These are phyloP conservation scores for Botrytis fragariae DNA, from an alignment of 2,329 filamentous ascomycete species.

Conservation along the genomic window DNA sequence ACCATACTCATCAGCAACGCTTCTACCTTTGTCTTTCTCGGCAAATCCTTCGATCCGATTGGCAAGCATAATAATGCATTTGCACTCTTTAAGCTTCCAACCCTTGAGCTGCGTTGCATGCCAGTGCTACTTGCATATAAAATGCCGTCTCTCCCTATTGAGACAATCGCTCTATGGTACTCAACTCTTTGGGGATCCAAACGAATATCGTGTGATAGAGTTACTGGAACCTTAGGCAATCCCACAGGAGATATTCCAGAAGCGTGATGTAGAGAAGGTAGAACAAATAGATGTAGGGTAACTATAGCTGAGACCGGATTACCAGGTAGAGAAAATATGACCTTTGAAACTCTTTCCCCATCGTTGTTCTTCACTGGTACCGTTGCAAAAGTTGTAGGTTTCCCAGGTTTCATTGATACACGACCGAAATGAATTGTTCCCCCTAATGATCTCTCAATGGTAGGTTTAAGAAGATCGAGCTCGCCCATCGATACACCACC, in stretches of 20 bases:
- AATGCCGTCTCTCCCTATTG: conserved; percentile 61
- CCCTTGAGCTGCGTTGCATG: conserved; percentile 81
- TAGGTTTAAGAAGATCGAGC: conserved; percentile 92
- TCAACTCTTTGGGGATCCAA: conserved; percentile 77
- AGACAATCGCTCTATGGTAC: conserved; percentile 83
- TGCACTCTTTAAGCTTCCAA: conserved; percentile 83
- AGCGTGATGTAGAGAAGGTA: conserved; percentile 78
- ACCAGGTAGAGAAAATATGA: conserved; percentile 86
- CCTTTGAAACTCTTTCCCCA: conserved; percentile 59
- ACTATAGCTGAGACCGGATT: conserved; percentile 93
- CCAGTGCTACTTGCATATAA: conserved; percentile 81
- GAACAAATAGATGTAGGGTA: conserved; percentile 89
- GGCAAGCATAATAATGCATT: conserved; percentile 83
- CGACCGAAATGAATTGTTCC: conserved; percentile 96
- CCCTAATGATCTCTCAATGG: conserved; percentile 83
- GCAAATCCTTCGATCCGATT: conserved; percentile 58
- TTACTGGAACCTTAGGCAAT: conserved; percentile 69
- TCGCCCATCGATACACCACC: conserved; percentile 98
- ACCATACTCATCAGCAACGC: conserved; percentile 71
- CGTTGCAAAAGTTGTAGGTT: conserved; percentile 95
- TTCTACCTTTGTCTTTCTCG: conserved; percentile 68
- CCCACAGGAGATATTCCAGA: conserved; percentile 67
- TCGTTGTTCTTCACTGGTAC: conserved; percentile 63
- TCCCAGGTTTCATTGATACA: conserved; percentile 96
- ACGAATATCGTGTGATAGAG: conserved; percentile 67